A percentile compares a stretch with the other conserved stretches of the same genome.
Conservation (phyloP, 305 asterid genomes). For the Fraxinus albicans region DNA sequence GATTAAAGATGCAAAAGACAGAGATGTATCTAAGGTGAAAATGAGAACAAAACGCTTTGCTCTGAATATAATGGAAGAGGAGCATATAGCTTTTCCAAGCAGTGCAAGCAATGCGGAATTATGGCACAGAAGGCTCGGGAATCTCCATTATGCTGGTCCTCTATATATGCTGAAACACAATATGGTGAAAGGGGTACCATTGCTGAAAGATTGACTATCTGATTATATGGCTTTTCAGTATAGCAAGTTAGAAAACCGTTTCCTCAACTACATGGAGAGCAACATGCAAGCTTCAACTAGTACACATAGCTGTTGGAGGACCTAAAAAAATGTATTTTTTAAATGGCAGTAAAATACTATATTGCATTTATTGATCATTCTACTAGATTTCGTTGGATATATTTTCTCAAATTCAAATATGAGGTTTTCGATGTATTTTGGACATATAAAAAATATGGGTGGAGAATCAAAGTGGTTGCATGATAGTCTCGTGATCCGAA, state of each 20-base stretch:
- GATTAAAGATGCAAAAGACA: not conserved
- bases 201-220: not conserved
- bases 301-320: not conserved
- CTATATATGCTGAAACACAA: not conserved
- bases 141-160: not conserved
- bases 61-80: not conserved
- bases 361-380: slow-evolving; percentile 5
- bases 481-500: too few species aligned
- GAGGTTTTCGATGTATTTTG: not conserved
- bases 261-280: slow-evolving; percentile 1
- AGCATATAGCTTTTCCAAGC: not conserved
- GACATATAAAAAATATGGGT: not conserved
- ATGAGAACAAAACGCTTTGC: not conserved
- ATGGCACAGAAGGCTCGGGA: not conserved
- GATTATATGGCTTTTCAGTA: slow-evolving; percentile 8
- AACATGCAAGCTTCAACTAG: not conserved
- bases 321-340: not conserved
- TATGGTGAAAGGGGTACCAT: not conserved
- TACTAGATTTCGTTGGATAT: not conserved
- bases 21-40: not conserved
- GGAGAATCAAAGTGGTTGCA: slow-evolving; percentile 9
- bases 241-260: not conserved
- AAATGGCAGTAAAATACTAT: not conserved
- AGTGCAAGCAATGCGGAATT: not conserved
- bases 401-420: not conserved